A percentile compares a stretch with the other conserved stretches of the same genome.
Conservation (phyloP, 2,329 filamentous ascomycete genomes). For the Xylaria sp. region DNA sequence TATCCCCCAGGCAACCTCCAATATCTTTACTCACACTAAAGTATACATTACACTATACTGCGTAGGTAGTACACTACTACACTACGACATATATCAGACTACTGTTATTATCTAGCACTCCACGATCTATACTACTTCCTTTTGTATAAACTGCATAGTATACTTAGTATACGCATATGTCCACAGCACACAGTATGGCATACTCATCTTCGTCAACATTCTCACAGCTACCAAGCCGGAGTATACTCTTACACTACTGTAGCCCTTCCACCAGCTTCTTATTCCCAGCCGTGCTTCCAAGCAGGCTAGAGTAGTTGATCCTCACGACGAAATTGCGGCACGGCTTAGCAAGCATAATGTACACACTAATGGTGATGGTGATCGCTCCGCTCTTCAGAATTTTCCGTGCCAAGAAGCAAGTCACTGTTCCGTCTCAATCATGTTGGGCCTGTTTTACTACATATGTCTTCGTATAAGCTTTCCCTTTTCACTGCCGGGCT, state of each 20-base stretch:
- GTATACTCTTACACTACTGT: too few relatives aligned
- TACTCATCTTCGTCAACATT: neutral
- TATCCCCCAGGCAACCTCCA: neutral
- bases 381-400: constrained; percentile 1
- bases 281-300: constrained; percentile 17
- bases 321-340: constrained; percentile 47
- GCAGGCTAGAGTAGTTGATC: constrained; percentile 2
- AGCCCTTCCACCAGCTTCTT: too few relatives aligned
- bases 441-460: constrained; percentile 1
- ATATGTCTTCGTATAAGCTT: neutral
- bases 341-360: constrained; percentile 47
- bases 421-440: constrained; percentile 7
- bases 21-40: constrained; percentile 2
- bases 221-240: too few relatives aligned
- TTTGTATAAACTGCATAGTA: too few relatives aligned
- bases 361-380: constrained; percentile 42
- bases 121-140: neutral
- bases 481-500: neutral
- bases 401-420: constrained; percentile 26
- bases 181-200: neutral
- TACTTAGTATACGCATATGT: neutral
- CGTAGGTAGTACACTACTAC: too few relatives aligned
- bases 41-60: too few relatives aligned
- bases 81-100: too few relatives aligned
- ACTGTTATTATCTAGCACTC: neutral